A percentile compares a stretch with the other conserved stretches of the same genome.
These are phyloP conservation scores for Nemophila menziesii DNA, from an alignment of 257 asterid species.

Conservation along the genomic window DNA sequence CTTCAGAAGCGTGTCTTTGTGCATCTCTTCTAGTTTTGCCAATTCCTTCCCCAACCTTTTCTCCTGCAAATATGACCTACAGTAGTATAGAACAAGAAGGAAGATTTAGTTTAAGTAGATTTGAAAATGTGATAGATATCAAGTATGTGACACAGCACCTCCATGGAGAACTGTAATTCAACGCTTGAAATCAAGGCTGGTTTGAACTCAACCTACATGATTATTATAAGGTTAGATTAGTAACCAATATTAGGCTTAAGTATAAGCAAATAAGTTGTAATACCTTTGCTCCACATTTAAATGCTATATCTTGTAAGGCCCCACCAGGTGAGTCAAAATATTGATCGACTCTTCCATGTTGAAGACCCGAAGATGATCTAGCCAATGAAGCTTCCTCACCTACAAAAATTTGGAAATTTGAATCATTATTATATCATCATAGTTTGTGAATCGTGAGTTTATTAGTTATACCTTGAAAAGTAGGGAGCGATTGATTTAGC, in stretches of 20 bases:
- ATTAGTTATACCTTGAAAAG: conserved; percentile 16
- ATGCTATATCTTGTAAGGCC: conserved; percentile 75
- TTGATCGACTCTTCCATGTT: conserved; percentile 72
- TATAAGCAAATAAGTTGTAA: too few relatives aligned
- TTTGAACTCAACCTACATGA: conserved; percentile 74
- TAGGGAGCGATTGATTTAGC: conserved; percentile 44
- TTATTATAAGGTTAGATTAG: too few relatives aligned
- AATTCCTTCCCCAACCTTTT: conserved; percentile 67
- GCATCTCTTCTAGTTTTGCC: conserved; percentile 97
- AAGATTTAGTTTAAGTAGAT: too few relatives aligned
- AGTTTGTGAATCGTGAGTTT: neutral
- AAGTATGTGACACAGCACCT: conserved; percentile 58
- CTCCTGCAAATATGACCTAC: conserved; percentile 85
- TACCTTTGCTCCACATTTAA: conserved; percentile 87
- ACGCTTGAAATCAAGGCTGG: conserved; percentile 35
- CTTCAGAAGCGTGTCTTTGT: conserved; percentile 65
- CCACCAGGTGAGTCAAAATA: conserved; percentile 55
- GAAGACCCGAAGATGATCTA: conserved; percentile 53
- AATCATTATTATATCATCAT: neutral
- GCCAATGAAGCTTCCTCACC: conserved; percentile 51
- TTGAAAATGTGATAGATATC: too few relatives aligned
- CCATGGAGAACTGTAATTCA: conserved; percentile 53
- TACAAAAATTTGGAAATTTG: conserved; percentile 25
- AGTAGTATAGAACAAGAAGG: too few relatives aligned
- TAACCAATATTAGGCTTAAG: too few relatives aligned